Percentiles rank a stretch among this genome's conserved stretches.
phyloP scores from a whole-genome alignment of 2,329 filamentous ascomycete species.

The Xylaria sp. region DNA sequence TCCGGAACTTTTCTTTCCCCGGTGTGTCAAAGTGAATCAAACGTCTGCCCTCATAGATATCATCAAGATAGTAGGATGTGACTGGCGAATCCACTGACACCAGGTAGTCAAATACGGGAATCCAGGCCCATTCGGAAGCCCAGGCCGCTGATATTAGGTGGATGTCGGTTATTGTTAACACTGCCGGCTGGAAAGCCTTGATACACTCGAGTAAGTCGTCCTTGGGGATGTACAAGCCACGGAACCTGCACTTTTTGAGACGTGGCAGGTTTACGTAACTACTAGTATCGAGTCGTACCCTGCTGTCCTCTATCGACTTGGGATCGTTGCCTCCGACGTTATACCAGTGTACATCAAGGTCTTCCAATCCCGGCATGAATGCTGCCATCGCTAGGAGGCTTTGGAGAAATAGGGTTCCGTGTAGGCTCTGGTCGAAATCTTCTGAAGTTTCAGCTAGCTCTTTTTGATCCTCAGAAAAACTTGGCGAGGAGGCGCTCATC shows the following conservation, averaged over 20 bases:
- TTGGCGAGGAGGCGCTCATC: background rate
- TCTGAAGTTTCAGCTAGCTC: background rate
- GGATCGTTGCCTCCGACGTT: background rate
- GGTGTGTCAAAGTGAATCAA: background rate
- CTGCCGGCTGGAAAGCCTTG: background rate
- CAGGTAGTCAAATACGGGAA: conserved; percentile 6
- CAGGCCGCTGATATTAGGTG: background rate
- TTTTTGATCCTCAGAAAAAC: background rate
- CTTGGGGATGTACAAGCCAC: background rate
- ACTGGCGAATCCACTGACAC: background rate
- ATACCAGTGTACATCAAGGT: conserved; percentile 22
- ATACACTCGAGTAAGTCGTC: conserved; percentile 9
- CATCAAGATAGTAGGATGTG: conserved; percentile 4
- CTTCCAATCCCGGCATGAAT: conserved; percentile 14
- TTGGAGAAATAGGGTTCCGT: background rate
- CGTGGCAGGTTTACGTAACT: background rate
- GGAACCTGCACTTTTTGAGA: conserved; percentile 4
- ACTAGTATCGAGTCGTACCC: background rate
- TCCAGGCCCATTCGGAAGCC: background rate
- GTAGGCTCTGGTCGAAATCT: background rate
- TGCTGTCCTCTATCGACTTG: no score
- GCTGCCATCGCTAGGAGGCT: background rate
- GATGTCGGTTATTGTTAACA: background rate
- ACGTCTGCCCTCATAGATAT: background rate
- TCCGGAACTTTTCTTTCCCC: background rate